Percentiles rank a stretch among this genome's conserved stretches.
phyloP scores from a whole-genome alignment of 305 asterid species.

The Fraxinus albicans region DNA sequence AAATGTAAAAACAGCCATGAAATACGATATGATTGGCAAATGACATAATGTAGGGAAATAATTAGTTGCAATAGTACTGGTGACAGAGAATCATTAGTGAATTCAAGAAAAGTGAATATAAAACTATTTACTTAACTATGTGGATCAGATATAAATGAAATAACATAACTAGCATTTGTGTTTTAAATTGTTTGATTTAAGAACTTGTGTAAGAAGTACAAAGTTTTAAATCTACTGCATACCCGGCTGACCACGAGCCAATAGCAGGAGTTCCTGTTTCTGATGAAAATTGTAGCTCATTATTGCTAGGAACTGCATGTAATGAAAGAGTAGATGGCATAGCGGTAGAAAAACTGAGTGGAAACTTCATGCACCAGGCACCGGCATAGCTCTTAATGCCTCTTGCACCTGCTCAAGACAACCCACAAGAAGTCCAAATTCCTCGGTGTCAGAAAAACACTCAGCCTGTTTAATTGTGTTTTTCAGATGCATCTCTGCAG shows the following conservation, averaged over 20 bases:
- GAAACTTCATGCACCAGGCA: conserved; percentile 34
- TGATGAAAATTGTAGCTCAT: neutral
- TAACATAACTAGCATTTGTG: neutral
- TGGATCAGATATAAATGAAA: neutral
- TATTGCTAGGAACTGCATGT: neutral
- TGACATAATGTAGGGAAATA: neutral
- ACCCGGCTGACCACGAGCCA: neutral
- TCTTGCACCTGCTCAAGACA: conserved; percentile 68
- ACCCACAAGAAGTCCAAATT: conserved; percentile 52
- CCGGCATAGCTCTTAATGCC: conserved; percentile 37
- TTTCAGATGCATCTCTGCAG: conserved; percentile 93
- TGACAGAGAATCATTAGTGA: neutral
- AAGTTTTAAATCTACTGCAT: neutral
- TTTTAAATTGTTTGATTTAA: neutral
- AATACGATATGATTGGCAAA: neutral
- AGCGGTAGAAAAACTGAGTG: neutral
- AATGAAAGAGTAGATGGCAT: neutral
- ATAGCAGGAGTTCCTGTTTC: conserved; percentile 3
- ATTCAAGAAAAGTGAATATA: neutral
- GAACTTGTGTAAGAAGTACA: neutral
- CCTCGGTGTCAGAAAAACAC: conserved; percentile 52
- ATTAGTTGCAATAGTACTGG: neutral
- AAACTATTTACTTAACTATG: neutral
- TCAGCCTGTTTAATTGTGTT: conserved; percentile 69
- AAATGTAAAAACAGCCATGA: neutral